A percentile compares a stretch with the other conserved stretches of the same genome.
Conservation (phyloP, 148 eudicot species). For the Arbutus unedo region DNA sequence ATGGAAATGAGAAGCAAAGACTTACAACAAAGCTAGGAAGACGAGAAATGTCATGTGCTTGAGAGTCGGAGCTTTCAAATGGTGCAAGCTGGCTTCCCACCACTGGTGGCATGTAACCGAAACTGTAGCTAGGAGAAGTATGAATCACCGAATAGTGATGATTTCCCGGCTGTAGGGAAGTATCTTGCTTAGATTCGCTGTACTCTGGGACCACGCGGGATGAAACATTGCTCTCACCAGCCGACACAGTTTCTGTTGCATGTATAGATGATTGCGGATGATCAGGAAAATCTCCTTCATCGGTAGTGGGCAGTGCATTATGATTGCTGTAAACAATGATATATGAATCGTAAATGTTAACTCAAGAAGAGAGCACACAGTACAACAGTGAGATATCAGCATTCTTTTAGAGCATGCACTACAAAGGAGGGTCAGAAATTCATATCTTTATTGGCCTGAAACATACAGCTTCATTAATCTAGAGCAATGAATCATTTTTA, state of each 20-base stretch:
- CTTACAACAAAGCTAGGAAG: constrained; percentile 70
- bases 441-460: not conserved
- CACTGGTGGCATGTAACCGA: constrained; percentile 59
- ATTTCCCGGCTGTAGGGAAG: constrained; percentile 29
- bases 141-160: constrained; percentile 44
- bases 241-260: constrained; percentile 34
- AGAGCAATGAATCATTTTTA: not conserved
- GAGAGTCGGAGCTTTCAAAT: constrained; percentile 62
- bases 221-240: constrained; percentile 43
- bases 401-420: not conserved
- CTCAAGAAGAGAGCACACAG: not conserved
- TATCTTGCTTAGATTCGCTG: constrained; percentile 54
- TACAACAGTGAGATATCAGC: not conserved
- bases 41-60: constrained; percentile 54
- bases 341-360: not conserved
- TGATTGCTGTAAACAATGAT: constrained; percentile 41
- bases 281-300: constrained; percentile 47
- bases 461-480: not conserved
- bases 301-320: constrained; percentile 34
- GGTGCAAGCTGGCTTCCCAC: constrained; percentile 51
- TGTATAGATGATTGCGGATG: constrained; percentile 39
- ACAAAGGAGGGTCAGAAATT: not conserved
- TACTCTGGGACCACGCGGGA: constrained; percentile 37
- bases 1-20: constrained; percentile 14
- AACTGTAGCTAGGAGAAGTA: constrained; percentile 47